phyloP scores from a whole-genome alignment of 768 basidiomycete species.

The Trametes villosa region DNA sequence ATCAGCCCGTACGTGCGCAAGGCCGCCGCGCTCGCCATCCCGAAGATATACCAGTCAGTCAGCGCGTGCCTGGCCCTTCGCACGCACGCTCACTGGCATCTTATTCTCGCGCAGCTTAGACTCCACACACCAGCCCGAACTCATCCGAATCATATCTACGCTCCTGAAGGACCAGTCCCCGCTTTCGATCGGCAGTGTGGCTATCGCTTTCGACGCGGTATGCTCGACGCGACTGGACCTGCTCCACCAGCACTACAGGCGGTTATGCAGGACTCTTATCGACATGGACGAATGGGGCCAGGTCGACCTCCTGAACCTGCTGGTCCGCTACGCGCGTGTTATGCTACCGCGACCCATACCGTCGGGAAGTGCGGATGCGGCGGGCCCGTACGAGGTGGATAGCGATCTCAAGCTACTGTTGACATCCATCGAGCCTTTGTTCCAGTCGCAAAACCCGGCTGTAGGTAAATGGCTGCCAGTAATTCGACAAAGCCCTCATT shows the following conservation, averaged over 20 bases:
- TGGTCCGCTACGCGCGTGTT: conserved; percentile 79
- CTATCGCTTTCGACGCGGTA: conserved; percentile 84
- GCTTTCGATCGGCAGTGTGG: conserved; percentile 84
- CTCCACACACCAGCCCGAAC: conserved; percentile 64
- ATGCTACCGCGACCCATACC: conserved; percentile 74
- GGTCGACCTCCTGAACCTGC: conserved; percentile 73
- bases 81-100: conserved; percentile 15
- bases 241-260: conserved; percentile 85
- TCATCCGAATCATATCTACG: conserved; percentile 69
- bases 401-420: conserved; percentile 78
- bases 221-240: conserved; percentile 88
- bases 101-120: conserved; percentile 68
- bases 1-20: conserved; percentile 95
- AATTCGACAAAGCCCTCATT: background rate
- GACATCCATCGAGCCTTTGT: conserved; percentile 70
- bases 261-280: conserved; percentile 79
- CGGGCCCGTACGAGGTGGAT: conserved; percentile 65
- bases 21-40: conserved; percentile 87
- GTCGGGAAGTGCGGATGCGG: conserved; percentile 32
- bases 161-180: conserved; percentile 79
- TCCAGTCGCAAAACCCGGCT: conserved; percentile 87
- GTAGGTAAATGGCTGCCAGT: conserved; percentile 47
- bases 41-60: conserved; percentile 78
- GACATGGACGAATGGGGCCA: conserved; percentile 99
- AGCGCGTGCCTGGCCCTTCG: conserved; percentile 7